phyloP scores from a whole-genome alignment of 768 basidiomycete species.

The Boletus reticulatus region DNA sequence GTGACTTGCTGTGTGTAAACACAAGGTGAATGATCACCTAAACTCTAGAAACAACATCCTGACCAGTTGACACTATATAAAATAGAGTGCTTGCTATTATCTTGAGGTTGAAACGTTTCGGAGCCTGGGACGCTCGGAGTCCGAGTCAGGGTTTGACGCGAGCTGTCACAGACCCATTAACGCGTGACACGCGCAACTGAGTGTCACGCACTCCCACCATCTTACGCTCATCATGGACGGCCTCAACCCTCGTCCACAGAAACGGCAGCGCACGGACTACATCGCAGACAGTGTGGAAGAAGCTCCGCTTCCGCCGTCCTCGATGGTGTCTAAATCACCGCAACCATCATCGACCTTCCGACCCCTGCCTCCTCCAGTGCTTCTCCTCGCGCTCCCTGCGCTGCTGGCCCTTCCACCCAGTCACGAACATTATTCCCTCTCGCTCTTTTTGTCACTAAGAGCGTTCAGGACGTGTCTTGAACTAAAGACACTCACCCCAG shows the following conservation, averaged over 20 bases:
- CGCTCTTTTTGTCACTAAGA: conserved; percentile 53
- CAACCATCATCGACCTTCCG: conserved; percentile 16
- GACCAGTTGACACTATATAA: no score
- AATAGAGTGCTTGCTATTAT: no score
- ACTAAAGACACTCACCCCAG: conserved; percentile 48
- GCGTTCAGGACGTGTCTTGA: conserved; percentile 57
- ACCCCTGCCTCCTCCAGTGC: conserved; percentile 40
- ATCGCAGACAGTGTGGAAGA: not conserved
- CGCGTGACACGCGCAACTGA: conserved; percentile 22
- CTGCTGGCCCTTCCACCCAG: conserved; percentile 65
- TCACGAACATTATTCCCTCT: conserved; percentile 51
- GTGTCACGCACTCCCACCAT: conserved; percentile 11
- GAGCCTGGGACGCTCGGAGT: no score
- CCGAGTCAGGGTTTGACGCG: conserved; percentile 24
- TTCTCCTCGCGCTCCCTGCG: conserved; percentile 61
- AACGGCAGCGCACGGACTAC: conserved; percentile 30
- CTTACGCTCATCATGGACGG: conserved; percentile 14
- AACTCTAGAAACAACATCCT: no score
- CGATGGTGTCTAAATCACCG: not conserved
- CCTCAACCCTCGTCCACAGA: conserved; percentile 34
- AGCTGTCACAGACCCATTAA: conserved; percentile 28
- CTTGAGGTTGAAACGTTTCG: no score
- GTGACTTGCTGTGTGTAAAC: no score
- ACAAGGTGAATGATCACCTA: no score
- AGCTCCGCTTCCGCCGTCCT: not conserved